Conservation (phyloP, 1,284 basidiomycete genomes). For the Ustilago curta region DNA sequence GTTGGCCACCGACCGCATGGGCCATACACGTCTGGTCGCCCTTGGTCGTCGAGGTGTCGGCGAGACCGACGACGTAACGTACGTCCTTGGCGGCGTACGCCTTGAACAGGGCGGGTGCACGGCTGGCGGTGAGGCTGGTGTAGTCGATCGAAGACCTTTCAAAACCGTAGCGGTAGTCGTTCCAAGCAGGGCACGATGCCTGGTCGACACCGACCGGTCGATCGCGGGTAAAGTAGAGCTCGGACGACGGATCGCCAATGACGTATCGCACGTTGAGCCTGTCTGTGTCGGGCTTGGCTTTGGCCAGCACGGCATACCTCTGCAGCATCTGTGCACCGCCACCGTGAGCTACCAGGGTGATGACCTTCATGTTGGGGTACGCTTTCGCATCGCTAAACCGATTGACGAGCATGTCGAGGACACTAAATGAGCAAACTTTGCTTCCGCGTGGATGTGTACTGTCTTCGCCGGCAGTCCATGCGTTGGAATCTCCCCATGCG, state of each 20-base stretch:
- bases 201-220: slow-evolving; percentile 45
- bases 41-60: slow-evolving; percentile 31
- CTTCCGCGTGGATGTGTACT: slow-evolving; percentile 36
- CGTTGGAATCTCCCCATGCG: slow-evolving; percentile 58
- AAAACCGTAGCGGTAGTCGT: slow-evolving; percentile 57
- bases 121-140: neutral
- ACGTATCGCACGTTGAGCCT: slow-evolving; percentile 52
- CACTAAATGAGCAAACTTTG: slow-evolving; percentile 38
- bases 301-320: slow-evolving; percentile 54
- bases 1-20: slow-evolving; percentile 41
- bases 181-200: slow-evolving; percentile 38
- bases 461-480: slow-evolving; percentile 52
- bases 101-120: slow-evolving; percentile 31
- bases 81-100: slow-evolving; percentile 54
- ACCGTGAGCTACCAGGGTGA: slow-evolving; percentile 63
- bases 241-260: slow-evolving; percentile 53
- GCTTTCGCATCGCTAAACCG: slow-evolving; percentile 26
- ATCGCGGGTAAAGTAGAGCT: slow-evolving; percentile 59
- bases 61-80: slow-evolving; percentile 48
- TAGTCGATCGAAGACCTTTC: slow-evolving; percentile 30
- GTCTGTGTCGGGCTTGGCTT: slow-evolving; percentile 15
- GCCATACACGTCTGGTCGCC: slow-evolving; percentile 64
- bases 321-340: slow-evolving; percentile 60
- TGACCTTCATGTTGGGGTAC: slow-evolving; percentile 57
- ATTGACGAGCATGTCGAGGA: slow-evolving; percentile 42